Conservation (phyloP, 441 rosid genomes). For the Erodium texanum region DNA sequence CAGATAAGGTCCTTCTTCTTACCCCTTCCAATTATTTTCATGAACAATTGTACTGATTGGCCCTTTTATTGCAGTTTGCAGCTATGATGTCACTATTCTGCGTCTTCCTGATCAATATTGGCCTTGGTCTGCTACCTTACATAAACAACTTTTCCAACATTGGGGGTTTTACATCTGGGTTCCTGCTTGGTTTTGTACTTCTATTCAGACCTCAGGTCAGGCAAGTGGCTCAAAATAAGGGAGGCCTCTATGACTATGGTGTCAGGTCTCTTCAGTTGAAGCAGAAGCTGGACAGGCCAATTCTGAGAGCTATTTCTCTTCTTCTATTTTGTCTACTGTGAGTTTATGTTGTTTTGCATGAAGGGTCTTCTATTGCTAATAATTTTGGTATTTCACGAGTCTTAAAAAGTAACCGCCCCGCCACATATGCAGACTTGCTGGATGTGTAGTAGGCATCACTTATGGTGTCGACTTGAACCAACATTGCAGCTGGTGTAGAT, state of each 20-base stretch:
- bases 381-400: constrained; percentile 9
- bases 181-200: constrained; percentile 62
- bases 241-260: constrained; percentile 36
- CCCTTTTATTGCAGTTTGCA: constrained; percentile 41
- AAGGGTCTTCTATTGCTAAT: constrained; percentile 3
- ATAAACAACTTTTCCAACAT: constrained; percentile 62
- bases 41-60: constrained; percentile 10
- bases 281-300: constrained; percentile 60
- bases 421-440: constrained; percentile 33
- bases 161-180: constrained; percentile 69
- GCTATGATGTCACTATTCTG: constrained; percentile 42
- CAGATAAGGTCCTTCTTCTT: too few species aligned
- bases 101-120: constrained; percentile 41
- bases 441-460: constrained; percentile 37
- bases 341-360: constrained; percentile 23
- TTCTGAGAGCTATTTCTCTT: constrained; percentile 48
- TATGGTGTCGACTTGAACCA: constrained; percentile 43
- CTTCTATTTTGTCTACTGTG: constrained; percentile 47
- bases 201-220: constrained; percentile 49
- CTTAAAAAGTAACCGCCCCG: constrained; percentile 16
- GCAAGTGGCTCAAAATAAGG: constrained; percentile 36
- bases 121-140: constrained; percentile 65
- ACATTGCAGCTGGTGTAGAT: constrained; percentile 62
- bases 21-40: neutral
- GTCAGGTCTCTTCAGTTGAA: constrained; percentile 37